These are phyloP conservation scores for Tetrastigma voinierianum DNA, from an alignment of 164 flowering plant genomes.

Conservation along the genomic window DNA sequence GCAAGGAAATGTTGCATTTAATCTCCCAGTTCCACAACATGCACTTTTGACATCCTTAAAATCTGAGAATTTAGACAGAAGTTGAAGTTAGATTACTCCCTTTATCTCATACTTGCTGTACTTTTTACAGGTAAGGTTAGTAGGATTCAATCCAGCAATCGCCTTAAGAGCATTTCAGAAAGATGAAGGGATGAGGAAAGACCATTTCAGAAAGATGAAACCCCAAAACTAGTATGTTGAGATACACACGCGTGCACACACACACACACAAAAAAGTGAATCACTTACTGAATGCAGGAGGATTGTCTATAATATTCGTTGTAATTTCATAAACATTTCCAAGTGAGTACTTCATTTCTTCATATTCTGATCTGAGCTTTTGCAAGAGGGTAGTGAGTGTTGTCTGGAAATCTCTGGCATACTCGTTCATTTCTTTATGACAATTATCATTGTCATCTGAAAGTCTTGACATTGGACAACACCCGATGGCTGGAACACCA, in stretches of 20 bases:
- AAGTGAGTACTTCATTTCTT: slow-evolving; percentile 46
- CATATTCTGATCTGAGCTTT: slow-evolving; percentile 35
- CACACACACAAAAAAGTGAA: no score
- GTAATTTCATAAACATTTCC: slow-evolving; percentile 52
- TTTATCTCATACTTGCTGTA: no score
- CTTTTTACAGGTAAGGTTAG: not conserved
- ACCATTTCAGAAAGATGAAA: no score
- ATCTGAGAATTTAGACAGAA: slow-evolving; percentile 20
- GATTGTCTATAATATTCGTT: slow-evolving; percentile 28
- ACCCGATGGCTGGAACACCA: slow-evolving; percentile 48
- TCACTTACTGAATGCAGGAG: slow-evolving; percentile 30
- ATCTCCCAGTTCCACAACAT: slow-evolving; percentile 49
- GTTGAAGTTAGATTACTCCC: not conserved
- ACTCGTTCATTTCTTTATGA: slow-evolving; percentile 27
- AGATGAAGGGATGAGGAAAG: not conserved
- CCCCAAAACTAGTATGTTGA: no score
- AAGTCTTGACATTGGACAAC: slow-evolving; percentile 45
- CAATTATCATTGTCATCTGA: slow-evolving; percentile 27
- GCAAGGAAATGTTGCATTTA: slow-evolving; percentile 20
- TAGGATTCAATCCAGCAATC: no score
- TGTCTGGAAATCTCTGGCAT: slow-evolving; percentile 27
- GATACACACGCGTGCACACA: no score
- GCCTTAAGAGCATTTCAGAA: no score
- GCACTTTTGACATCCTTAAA: slow-evolving; percentile 33
- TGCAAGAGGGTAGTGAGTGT: slow-evolving; percentile 15